Evolutionary conservation across 2,329 filamentous ascomycete species (phyloP), one percentile per base, ranked within the genome.

Genomic region (Botrytis tulipae): DNA sequence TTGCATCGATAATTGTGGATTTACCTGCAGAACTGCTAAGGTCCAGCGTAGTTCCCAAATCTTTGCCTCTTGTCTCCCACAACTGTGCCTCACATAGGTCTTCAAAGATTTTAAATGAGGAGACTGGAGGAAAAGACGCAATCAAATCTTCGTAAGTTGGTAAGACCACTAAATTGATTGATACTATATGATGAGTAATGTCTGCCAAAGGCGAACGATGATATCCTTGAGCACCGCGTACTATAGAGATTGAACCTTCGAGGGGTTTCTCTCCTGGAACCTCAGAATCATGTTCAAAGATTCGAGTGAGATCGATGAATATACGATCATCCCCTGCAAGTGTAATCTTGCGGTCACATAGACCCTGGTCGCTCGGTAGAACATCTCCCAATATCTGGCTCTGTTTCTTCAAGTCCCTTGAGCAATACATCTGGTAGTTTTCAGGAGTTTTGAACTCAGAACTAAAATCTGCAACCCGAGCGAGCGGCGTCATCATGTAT

Each of bases 251-350:
- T 18, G 6, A 12, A 14, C n/a, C 7, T n/a, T 37, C 22, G 29
- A 3, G 8, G 12, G 4, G 1, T 40, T 16, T 16, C 12, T 40
- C 42, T 48, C 22, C n/a, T 67, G 9, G 4, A 14, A 18, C 42
- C 29, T n/a, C 32, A 25, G 32, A 35, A 62, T 32, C n/a, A 32
- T 46, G 22, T 29, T 70, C 40, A 6, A 42, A 70, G 37, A 29
- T 42, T 37, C 46, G 57, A 70, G 57, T 51, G 16, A 62, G 57
- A 61, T 62, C 68, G 35, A 70, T 70, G 57, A 62, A 12, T 40
- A 40, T 29, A 16, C 46, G 46, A 4, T 67, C 35, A 67, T 54
- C 25, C 25, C 4, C 10, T 67, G 65, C 20, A n/a, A 40, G 32
- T 54, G 46, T 10, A 14, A n/a, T 18, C 14, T 5, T 40, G 46